Base-by-base conservation (phyloP, 805 yeast genomes). In the Lipomyces starkeyi region DNA sequence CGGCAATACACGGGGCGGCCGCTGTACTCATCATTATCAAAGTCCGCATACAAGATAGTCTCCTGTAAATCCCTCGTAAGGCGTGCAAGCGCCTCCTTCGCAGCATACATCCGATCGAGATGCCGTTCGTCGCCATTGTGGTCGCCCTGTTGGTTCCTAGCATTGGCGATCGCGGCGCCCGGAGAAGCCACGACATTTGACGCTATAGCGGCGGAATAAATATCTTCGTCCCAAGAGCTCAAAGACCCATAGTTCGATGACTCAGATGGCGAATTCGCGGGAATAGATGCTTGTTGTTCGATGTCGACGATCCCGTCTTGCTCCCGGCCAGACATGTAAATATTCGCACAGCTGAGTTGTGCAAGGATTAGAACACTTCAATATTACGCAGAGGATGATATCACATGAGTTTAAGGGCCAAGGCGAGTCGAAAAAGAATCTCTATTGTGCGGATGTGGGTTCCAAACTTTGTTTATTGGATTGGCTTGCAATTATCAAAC, bases 191-290 rank as follows among this genome's bases (percentile, higher is more conserved):
- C 34, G 56, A 17, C 56, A 29, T 25, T 9, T 4, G 56, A 53
- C 7, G 56, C 56, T 53, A 53, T 25, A 9, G 56, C 56, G 14
- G 56, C 34, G 9, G 34, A 53, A 29, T 53, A 53, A 13, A 29
- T 53, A 29, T 20, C 56, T 25, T 53, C 56, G 56, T 53, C 56
- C 56, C 27, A 53, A 29, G 56, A 53, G 14, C 56, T 29, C 34
- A 53, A 29, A 4, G 56, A 53, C 34, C 56, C 56, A 53, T 53
- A 53, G 17, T 53, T 29, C 56, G 56, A 53, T 22, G 34, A 53
- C 34, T 27, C 25, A 17, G 49, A 43, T 43, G 49, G 22, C 22
- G 22, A 43, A 43, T 17, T 8, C 49, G 8, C 11, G 49, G 49
- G 22, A 43, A 43, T n/a, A 11, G 49, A 43, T 8, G 8, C 20